These are phyloP conservation scores for Asparagopsis taxiformis DNA, from an alignment of 31 red algal species.

Conservation along the genomic window DNA sequence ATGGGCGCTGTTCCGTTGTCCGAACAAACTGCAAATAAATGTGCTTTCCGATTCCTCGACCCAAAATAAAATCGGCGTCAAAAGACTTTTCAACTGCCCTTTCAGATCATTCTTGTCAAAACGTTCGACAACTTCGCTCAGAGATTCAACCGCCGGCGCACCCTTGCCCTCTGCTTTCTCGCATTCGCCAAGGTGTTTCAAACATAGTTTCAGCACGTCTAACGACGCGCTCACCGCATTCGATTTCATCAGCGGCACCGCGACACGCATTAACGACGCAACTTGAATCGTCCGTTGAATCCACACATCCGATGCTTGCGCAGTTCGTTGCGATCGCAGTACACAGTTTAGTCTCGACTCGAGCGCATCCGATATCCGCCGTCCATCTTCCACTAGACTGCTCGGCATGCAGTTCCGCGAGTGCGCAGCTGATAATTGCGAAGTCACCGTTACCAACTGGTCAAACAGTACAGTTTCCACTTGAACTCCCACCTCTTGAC, in stretches of 20 bases:
- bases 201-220: slow-evolving; percentile 44
- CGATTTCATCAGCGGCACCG: slow-evolving; percentile 22
- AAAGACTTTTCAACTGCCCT: slow-evolving; percentile 6
- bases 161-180: background rate
- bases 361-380: slow-evolving; percentile 46
- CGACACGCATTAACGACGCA: slow-evolving; percentile 25
- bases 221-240: slow-evolving; percentile 4
- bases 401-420: slow-evolving; percentile 19
- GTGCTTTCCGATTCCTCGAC: slow-evolving; percentile 19
- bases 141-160: slow-evolving; percentile 4
- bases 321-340: slow-evolving; percentile 20
- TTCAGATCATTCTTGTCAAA: slow-evolving; percentile 26
- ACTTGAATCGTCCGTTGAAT: slow-evolving; percentile 21
- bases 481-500: slow-evolving; percentile 20
- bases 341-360: slow-evolving; percentile 43
- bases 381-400: slow-evolving; percentile 31
- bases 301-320: slow-evolving; percentile 15
- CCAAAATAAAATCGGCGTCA: slow-evolving; percentile 37
- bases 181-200: slow-evolving; percentile 19
- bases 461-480: slow-evolving; percentile 38
- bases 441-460: slow-evolving; percentile 11
- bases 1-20: background rate
- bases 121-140: slow-evolving; percentile 22
- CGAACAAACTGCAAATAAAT: slow-evolving; percentile 8
- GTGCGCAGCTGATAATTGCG: slow-evolving; percentile 9